phyloP scores from a whole-genome alignment of 2,329 filamentous ascomycete species.

The Penicillium sp. region DNA sequence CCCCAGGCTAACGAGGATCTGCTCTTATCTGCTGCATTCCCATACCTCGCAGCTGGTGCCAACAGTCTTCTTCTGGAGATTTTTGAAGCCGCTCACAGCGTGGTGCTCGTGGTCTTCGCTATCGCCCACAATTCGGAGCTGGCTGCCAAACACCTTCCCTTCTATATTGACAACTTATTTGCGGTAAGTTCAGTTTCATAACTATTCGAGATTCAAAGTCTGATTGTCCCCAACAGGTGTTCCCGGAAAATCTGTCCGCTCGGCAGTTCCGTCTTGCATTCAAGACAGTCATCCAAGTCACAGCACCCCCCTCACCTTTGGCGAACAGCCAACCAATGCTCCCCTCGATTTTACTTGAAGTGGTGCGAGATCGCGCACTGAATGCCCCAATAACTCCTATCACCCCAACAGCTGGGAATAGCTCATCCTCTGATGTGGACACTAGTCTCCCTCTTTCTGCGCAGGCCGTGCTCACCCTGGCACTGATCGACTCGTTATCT shows the following conservation, averaged over 20 bases:
- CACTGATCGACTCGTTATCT: slow-evolving; percentile 76
- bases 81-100: slow-evolving; percentile 87
- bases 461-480: slow-evolving; percentile 73
- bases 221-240: slow-evolving; percentile 51
- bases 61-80: slow-evolving; percentile 63
- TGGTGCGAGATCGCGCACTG: slow-evolving; percentile 66
- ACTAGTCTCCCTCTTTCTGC: slow-evolving; percentile 58
- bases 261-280: slow-evolving; percentile 88
- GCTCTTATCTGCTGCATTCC: slow-evolving; percentile 70
- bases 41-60: slow-evolving; percentile 67
- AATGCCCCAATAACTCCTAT: slow-evolving; percentile 54
- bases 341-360: slow-evolving; percentile 78
- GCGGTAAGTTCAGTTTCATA: slow-evolving; percentile 40
- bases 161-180: slow-evolving; percentile 81
- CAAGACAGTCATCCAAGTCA: slow-evolving; percentile 78
- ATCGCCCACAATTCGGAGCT: slow-evolving; percentile 74
- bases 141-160: slow-evolving; percentile 70
- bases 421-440: slow-evolving; percentile 34
- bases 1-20: slow-evolving; percentile 69
- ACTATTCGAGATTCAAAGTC: not conserved
- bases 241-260: slow-evolving; percentile 74
- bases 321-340: slow-evolving; percentile 72
- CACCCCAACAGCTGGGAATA: slow-evolving; percentile 36
- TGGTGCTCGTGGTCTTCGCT: slow-evolving; percentile 76
- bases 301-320: slow-evolving; percentile 75